Percentiles rank a stretch among this genome's conserved stretches.
Evolutionary conservation across 805 yeast genomes (phyloP).

Genomic region (Sugiyamaella lignohabitans): DNA sequence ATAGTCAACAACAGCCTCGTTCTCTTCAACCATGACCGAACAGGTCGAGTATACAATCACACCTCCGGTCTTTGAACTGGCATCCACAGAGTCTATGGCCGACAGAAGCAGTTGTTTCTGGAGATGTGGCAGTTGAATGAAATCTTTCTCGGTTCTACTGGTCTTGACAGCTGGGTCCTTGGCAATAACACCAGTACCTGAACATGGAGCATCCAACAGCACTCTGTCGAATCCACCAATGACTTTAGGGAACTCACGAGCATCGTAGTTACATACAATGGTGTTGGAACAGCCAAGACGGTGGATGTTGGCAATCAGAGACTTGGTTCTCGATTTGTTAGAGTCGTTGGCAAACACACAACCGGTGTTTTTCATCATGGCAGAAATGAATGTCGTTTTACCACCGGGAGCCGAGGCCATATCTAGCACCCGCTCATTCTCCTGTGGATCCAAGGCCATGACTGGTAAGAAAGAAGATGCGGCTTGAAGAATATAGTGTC

Average conservation of each 20-base stretch:
- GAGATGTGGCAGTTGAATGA: conserved; percentile 91
- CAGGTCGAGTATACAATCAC: conserved; percentile 95
- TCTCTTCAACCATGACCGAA: conserved; percentile 96
- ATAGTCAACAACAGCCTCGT: conserved; percentile 97
- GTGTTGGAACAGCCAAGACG: conserved; percentile 95
- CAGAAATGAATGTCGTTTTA: conserved; percentile 89
- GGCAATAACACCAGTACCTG: conserved; percentile 99
- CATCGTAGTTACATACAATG: conserved; percentile 95
- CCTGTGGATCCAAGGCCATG: conserved; percentile 97
- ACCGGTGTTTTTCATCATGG: conserved; percentile 97
- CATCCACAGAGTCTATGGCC: conserved; percentile 97
- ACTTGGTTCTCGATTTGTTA: conserved; percentile 92
- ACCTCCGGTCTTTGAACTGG: conserved; percentile 87
- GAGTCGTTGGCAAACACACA: conserved; percentile 96
- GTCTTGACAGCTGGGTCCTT: conserved; percentile 94
- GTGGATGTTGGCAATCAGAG: conserved; percentile 94
- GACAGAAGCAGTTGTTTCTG: conserved; percentile 90
- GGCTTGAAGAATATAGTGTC: conserved; percentile 96
- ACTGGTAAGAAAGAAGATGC: conserved; percentile 97
- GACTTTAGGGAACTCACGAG: conserved; percentile 95
- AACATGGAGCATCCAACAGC: conserved; percentile 95
- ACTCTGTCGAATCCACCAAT: conserved; percentile 98
- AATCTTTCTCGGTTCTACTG: conserved; percentile 91
- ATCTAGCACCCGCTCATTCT: conserved; percentile 88
- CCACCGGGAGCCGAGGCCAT: conserved; percentile 99